Evolutionary conservation across 2,329 filamentous ascomycete genomes (phyloP).

Genomic region (Sporothrix brasiliensis): DNA sequence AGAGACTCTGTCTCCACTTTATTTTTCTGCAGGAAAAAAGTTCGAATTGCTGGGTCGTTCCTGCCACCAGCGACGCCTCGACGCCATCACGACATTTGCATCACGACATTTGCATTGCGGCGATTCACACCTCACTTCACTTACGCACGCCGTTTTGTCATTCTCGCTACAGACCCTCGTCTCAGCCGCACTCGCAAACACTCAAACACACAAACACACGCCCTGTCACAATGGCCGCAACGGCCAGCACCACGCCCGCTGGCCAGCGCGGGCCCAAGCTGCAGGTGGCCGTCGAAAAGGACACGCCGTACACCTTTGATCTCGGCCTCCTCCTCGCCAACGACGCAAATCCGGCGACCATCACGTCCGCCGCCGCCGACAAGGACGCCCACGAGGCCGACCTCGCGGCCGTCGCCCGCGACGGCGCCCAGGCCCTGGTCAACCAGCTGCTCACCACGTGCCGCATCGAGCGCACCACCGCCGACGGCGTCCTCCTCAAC

Average conservation of each 20-base stretch:
- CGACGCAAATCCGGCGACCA: slow-evolving; percentile 78
- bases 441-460: slow-evolving; percentile 93
- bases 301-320: slow-evolving; percentile 90
- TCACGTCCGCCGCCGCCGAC: slow-evolving; percentile 59
- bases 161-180: neutral
- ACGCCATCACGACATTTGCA: slow-evolving; percentile 5
- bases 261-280: slow-evolving; percentile 48
- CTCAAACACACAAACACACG: neutral
- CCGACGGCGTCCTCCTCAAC: slow-evolving; percentile 72
- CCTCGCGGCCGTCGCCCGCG: slow-evolving; percentile 75
- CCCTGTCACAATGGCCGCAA: slow-evolving; percentile 37
- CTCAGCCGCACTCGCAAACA: slow-evolving; percentile 1
- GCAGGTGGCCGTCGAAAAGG: slow-evolving; percentile 72
- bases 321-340: slow-evolving; percentile 83
- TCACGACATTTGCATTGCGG: neutral
- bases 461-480: slow-evolving; percentile 68
- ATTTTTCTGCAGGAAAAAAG: slow-evolving; percentile 26
- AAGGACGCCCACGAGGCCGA: slow-evolving; percentile 45
- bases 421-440: slow-evolving; percentile 87
- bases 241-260: slow-evolving; percentile 40
- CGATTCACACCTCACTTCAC: neutral
- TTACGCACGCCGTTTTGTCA: neutral
- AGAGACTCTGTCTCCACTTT: neutral
- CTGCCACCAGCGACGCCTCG: neutral
- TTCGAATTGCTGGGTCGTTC: neutral